These are phyloP conservation scores for Odontarrhena argentea DNA, from an alignment of 345 rosid genomes.

Conservation along the genomic window DNA sequence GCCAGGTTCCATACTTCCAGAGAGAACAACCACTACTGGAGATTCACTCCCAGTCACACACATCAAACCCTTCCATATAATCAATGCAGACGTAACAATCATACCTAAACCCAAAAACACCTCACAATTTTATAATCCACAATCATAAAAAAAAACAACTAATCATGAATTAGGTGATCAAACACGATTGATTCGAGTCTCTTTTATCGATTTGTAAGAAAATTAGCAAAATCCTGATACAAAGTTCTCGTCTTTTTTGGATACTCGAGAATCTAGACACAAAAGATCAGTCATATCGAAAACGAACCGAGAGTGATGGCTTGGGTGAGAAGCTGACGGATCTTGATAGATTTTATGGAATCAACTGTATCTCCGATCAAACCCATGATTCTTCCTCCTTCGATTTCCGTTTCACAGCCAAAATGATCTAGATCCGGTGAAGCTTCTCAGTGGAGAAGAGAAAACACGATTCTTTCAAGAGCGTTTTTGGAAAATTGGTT, in stretches of 20 bases:
- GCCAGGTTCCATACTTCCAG: slow-evolving; percentile 99
- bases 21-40: slow-evolving; percentile 97
- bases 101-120: slow-evolving; percentile 54
- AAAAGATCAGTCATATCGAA: slow-evolving; percentile 11
- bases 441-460: slow-evolving; percentile 24
- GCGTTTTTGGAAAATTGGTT: slow-evolving; percentile 28
- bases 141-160: neutral
- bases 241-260: neutral
- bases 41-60: slow-evolving; percentile 98
- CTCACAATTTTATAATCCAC: neutral
- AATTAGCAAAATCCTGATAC: neutral
- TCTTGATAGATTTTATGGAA: slow-evolving; percentile 76
- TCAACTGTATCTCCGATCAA: slow-evolving; percentile 75
- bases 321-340: slow-evolving; percentile 86
- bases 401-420: neutral
- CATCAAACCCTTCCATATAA: slow-evolving; percentile 96
- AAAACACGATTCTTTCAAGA: neutral
- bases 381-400: slow-evolving; percentile 52
- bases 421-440: slow-evolving; percentile 19
- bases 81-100: slow-evolving; percentile 94
- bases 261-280: neutral
- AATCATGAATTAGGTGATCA: neutral
- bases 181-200: neutral
- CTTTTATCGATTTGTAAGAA: neutral
- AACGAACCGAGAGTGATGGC: slow-evolving; percentile 76